Base-by-base conservation (phyloP, 192 early-diverging fungal genomes). In the Backusella macrospora region DNA sequence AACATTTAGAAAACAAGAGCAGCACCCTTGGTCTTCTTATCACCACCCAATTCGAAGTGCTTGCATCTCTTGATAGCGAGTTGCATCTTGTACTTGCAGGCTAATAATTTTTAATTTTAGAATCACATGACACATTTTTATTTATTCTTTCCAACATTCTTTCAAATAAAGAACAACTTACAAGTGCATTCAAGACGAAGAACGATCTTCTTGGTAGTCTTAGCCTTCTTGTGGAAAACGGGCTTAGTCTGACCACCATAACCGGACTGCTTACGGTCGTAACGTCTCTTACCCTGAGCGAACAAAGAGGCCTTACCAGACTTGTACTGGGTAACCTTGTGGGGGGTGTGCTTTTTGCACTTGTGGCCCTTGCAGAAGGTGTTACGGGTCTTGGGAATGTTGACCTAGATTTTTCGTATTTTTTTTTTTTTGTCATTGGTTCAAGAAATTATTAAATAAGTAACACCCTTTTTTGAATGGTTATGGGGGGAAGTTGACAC, bases 161-260 rank as follows among this genome's bases (percentile, higher is more conserved):
- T 10, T 16, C 5, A 52, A 76, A 91, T 87, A 43, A 43, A 4
- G 5, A 14, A 15, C 4, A 43, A 68, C 67, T n/a, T 68, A 68
- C 67, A 18, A 76, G 92, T 96, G 91, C 98, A 99, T 86, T 99
- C 97, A 43, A 99, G 88, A 91, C 96, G 95, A 75, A 99, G 92
- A 23, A 98, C 98, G 84, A 98, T 85, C 94, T 99, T 99, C 92
- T 98, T 99, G 88, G 96, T 99, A 78, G 98, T 99, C 94, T 99
- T 99, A 84, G 97, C 98, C 93, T 99, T 99, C 92, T 99, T 99
- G 95, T 98, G 96, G 96, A 99, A 99, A 81, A 99, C 94, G 82
- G 97, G 98, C 93, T 99, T 99, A 88, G 96, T 98, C 90, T 99
- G 98, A 91, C 98, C 98, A 95, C 98, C 98, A 89, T 92, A 98